Base-by-base conservation (phyloP, 1,284 basidiomycete genomes). In the Marasmius tenuissimus region DNA sequence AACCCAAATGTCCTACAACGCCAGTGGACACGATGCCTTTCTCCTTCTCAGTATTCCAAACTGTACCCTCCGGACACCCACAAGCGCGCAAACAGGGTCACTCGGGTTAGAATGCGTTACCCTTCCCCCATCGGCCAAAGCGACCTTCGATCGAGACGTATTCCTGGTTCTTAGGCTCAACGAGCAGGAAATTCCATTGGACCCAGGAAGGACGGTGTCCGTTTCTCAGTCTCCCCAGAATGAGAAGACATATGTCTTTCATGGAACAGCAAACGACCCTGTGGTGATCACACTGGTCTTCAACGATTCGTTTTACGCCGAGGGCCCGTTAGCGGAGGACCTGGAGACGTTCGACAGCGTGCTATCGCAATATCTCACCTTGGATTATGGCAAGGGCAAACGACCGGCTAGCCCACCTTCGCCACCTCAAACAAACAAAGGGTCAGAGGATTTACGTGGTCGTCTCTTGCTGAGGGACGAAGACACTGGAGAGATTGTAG, bases 401-500 rank as follows among this genome's bases (percentile, higher is more conserved):
- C 57, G 61, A 16, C 48, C 63, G 7, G 49, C 61, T 10, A 49
- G 63, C 14, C 57, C 60, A n/a, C 64, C 65, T 16, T 60, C 62
- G 11, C 63, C 60, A 34, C 60, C 55, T 27, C 65, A 59, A 53
- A 66, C 62, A 47, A 48, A 16, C 55, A 55, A 65, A 42, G 34
- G 40, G 11, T 48, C 57, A 64, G 34, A 70, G 37, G 86, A 89
- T 66, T 75, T 89, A 27, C 80, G 86, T 45, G 90, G 91, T 5
- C 84, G 83, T 55, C 81, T 94, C 38, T 84, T 94, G 9, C 82
- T 93, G 59, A 81, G 93, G 64, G 87, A 94, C 71, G 85, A 93
- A 70, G 81, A 85, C 48, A 88, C 83, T 59, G 91, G 92, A 2
- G 85, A 92, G 67, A 80, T 94, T 7, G 79, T 94, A 10, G 91